A percentile compares a stretch with the other conserved stretches of the same genome.
Evolutionary conservation across 495 filamentous ascomycete species (phyloP).

Genomic region (Daldinia loculata): DNA sequence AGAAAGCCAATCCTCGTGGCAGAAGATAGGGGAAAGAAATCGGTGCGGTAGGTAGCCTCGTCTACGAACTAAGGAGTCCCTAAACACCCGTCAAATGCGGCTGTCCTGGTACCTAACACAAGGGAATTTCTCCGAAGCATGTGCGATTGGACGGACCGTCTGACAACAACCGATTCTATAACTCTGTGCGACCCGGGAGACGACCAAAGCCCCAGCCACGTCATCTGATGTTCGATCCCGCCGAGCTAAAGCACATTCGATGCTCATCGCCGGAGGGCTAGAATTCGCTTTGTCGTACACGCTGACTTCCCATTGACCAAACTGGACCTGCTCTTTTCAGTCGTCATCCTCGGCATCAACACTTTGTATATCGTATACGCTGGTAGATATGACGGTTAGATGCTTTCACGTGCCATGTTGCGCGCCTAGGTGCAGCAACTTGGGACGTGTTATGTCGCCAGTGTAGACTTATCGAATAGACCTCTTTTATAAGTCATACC

Average conservation of each 20-base stretch:
- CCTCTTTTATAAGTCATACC: not conserved
- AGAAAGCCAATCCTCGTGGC: not conserved
- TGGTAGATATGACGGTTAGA: constrained; percentile 9
- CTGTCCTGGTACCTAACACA: constrained; percentile 12
- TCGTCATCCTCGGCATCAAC: not conserved
- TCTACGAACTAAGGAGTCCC: not conserved
- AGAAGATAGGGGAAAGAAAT: not conserved
- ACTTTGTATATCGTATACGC: not conserved
- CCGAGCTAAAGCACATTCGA: constrained; percentile 2
- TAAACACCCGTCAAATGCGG: constrained; percentile 20
- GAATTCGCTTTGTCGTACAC: constrained; percentile 2
- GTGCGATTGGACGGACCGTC: constrained; percentile 29
- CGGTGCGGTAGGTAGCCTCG: not conserved
- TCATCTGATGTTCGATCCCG: constrained; percentile 42
- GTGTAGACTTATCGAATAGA: not conserved
- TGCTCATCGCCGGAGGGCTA: constrained; percentile 4
- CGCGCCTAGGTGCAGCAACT: not conserved
- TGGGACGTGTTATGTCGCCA: not conserved
- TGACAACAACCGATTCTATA: constrained; percentile 20
- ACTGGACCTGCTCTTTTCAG: not conserved
- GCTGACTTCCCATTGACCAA: not conserved
- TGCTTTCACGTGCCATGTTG: not conserved
- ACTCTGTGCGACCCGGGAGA: constrained; percentile 11
- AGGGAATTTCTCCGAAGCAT: constrained; percentile 20
- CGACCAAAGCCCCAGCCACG: constrained; percentile 36